Evolutionary conservation across 2,329 filamentous ascomycete genomes (phyloP).

Genomic region (Claviceps fusiformis): DNA sequence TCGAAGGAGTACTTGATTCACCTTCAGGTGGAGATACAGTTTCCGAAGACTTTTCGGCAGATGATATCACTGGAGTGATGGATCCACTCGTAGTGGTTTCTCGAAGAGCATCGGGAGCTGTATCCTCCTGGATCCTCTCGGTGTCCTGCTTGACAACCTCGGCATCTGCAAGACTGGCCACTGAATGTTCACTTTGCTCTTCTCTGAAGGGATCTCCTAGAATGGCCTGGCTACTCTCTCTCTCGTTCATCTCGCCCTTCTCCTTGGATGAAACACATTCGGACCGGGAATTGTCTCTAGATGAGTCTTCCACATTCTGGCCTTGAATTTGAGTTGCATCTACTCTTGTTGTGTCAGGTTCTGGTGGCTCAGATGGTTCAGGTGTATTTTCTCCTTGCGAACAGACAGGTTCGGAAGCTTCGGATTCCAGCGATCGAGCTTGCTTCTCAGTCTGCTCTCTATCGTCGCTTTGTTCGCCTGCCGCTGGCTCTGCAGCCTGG

Average conservation of each 20-base stretch:
- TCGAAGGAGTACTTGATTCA: slow-evolving; percentile 7
- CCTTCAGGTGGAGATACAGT: slow-evolving; percentile 8
- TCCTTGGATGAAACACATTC: slow-evolving; percentile 12
- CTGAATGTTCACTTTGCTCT: not conserved
- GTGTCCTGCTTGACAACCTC: not conserved
- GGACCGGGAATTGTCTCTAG: slow-evolving; percentile 1
- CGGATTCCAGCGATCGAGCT: slow-evolving; percentile 4
- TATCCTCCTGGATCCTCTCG: not conserved
- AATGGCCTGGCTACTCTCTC: slow-evolving; percentile 12
- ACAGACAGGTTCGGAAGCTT: slow-evolving; percentile 19
- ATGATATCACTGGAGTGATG: not conserved
- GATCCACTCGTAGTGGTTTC: not conserved
- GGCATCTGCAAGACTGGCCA: not conserved
- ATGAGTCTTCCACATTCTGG: not conserved
- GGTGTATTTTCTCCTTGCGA: slow-evolving; percentile 16
- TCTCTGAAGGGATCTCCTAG: slow-evolving; percentile 7
- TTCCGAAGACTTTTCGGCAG: not conserved
- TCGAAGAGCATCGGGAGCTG: not conserved
- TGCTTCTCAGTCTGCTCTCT: not conserved
- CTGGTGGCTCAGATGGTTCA: slow-evolving; percentile 14
- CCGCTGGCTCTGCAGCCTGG: not conserved
- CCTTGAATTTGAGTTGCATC: slow-evolving; percentile 14
- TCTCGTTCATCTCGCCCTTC: slow-evolving; percentile 22
- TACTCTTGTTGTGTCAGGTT: slow-evolving; percentile 10
- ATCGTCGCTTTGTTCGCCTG: not conserved